Evolutionary conservation across 2,329 filamentous ascomycete species (phyloP).

Genomic region (Cladosporium sp.): DNA sequence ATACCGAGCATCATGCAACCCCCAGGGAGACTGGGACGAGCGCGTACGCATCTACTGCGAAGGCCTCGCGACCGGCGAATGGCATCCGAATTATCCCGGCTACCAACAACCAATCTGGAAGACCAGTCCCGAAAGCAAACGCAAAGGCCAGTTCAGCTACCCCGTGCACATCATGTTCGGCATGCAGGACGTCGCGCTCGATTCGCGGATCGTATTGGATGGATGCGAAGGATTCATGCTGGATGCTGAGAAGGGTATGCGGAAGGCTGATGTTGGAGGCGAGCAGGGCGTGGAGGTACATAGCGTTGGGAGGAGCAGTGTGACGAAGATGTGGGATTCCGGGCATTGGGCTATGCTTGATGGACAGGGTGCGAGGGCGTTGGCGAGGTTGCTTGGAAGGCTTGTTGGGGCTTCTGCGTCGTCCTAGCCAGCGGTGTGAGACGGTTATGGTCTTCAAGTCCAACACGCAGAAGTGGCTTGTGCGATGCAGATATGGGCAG

Average conservation of each 20-base stretch:
- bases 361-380: constrained; percentile 42
- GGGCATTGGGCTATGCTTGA: constrained; percentile 60
- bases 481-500: not conserved
- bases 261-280: not conserved
- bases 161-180: constrained; percentile 59
- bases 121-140: constrained; percentile 40
- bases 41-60: constrained; percentile 59
- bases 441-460: not conserved
- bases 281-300: not conserved
- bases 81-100: constrained; percentile 54
- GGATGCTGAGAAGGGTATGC: constrained; percentile 8
- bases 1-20: constrained; percentile 39
- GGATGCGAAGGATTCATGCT: constrained; percentile 52
- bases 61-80: constrained; percentile 46
- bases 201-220: constrained; percentile 52
- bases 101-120: constrained; percentile 49
- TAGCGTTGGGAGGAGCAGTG: constrained; percentile 45
- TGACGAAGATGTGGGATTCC: constrained; percentile 51
- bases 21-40: constrained; percentile 51
- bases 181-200: constrained; percentile 54
- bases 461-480: not conserved
- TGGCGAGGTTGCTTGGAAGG: constrained; percentile 40
- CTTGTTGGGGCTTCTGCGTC: not conserved
- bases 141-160: constrained; percentile 52
- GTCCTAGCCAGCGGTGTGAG: not conserved